Evolutionary conservation across 1,284 basidiomycete species (phyloP), one percentile per base, ranked within the genome.

Genomic region (Coniferiporia sulphurascens): DNA sequence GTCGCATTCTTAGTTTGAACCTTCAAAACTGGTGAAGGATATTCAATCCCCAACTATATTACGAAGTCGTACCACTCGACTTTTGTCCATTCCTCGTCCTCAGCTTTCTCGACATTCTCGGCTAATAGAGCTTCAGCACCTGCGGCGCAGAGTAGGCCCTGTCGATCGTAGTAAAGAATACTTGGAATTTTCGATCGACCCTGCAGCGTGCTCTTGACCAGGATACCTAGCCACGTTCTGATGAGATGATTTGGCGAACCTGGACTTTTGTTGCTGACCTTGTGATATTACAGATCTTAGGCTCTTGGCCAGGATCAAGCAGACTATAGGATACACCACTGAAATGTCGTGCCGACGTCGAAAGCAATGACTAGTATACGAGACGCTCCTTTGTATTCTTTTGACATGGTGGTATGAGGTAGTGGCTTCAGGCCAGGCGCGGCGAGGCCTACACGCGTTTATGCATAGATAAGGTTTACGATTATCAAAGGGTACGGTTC

Each of bases 181-280:
- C 87, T 83, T 46, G 88, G 87, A 66, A 90, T 89, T 74, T 90
- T 90, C 60, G 85, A 84, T n/a, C 69, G 88, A 88, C 48, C 88
- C 87, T n/a, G 83, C 86, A 56, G 87, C 85, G 76, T 89, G 85
- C 71, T 90, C 34, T 43, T 54, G 35, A 54, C 35, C 87, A 10
- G 87, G 87, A 63, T 88, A 90, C 63, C 87, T 89, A 62, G 27
- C 27, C 27, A 27, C 5, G 27, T 5, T 27, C 27, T 27, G 27
- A 27, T 27, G 27, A 27, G 27, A 27, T 27, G 27, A 27, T 27
- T 27, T 27, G 27, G 27, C 27, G 27, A 27, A 27, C 27, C 27
- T 27, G 19, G 44, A 17, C 8, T 17, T 9, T 17, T 17, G 17
- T 17, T n/a, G 3, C 17, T 9, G 17, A 78, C 79, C 76, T 72